Base-by-base conservation (phyloP, 192 early-diverging fungal species). In the Chytriomyces hyalinus region DNA sequence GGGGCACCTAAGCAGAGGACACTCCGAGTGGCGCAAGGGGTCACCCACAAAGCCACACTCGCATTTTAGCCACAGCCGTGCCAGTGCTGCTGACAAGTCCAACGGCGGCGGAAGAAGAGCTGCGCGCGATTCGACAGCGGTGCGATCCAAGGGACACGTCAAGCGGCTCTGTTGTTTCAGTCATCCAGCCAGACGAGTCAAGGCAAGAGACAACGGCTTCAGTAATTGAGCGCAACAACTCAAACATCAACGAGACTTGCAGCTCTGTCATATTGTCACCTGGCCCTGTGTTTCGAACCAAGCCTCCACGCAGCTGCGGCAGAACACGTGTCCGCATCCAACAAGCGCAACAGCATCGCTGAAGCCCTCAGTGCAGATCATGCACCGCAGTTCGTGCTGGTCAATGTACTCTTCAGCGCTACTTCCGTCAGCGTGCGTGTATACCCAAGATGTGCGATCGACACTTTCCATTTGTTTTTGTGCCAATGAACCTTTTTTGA, bases 91-190 rank as follows among this genome's bases (percentile, higher is more conserved):
- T 26, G 49, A 9, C 17, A n/a, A 43, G 17, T 43, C 9, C 60
- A 43, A 46, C 20, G 49, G 57, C 70, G 57, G 17, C 44, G 17
- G 20, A 8, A 11, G 51, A 11, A 50, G 45, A 0, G n/a, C n/a
- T 51, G 53, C 9, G 49, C 50, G 28, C 22, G 26, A 11, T 17
- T 13, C 28, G 0, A 74, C 26, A 10, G 72, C 26, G 36, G 45
- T 1, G 22, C 72, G 72, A n/a, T 74, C 72, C 15, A 47, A n/a
- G 5, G 72, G 72, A 63, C 72, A 74, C 72, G 72, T 63, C 28
- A 11, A 17, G 13, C 44, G 44, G 26, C 3, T 20, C 67, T 44
- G n/a, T 65, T 57, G 45, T 36, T 36, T 36, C 36, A 36, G 36
- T 36, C 15, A 57, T 57, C 53, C 53, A 57, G 53, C 3, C 53